Conservation (phyloP, 306 rosid species). For the Adenanthera pavonina region DNA sequence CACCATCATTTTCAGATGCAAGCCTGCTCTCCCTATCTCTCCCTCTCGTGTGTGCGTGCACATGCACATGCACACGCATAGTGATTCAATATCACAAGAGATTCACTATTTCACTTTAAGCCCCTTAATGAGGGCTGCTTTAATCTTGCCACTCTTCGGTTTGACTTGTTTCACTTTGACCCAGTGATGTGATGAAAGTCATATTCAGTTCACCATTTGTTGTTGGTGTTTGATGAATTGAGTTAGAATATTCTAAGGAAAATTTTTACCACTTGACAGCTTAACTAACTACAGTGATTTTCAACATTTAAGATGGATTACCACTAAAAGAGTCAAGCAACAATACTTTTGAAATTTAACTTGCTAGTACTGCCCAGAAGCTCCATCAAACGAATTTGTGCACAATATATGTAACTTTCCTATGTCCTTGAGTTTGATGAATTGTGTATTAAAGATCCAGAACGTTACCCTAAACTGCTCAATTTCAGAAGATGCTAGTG, state of each 20-base stretch:
- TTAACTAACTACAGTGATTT: not conserved
- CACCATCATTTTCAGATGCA: not conserved
- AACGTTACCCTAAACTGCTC: conserved; percentile 73
- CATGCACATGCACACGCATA: not conserved
- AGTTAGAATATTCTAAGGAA: not conserved
- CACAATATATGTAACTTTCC: conserved; percentile 15
- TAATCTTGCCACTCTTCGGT: not conserved
- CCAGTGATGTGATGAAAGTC: not conserved
- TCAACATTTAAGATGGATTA: not conserved
- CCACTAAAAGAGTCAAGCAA: not conserved
- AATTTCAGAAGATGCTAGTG: conserved; percentile 85
- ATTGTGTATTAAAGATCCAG: conserved; percentile 32
- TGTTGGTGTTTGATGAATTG: not conserved
- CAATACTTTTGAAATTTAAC: not conserved
- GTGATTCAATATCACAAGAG: not conserved
- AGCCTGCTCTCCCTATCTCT: not conserved
- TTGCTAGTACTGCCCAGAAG: not conserved
- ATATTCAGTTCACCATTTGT: not conserved
- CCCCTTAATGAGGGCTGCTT: not conserved
- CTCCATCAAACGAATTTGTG: conserved; percentile 1
- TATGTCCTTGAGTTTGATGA: conserved; percentile 22
- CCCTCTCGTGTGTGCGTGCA: not conserved
- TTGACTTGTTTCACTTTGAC: not conserved
- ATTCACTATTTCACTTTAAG: conserved; percentile 15
- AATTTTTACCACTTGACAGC: not conserved